Conservation (phyloP, 2,329 filamentous ascomycete genomes). For the Pseudocercospora crystallina region DNA sequence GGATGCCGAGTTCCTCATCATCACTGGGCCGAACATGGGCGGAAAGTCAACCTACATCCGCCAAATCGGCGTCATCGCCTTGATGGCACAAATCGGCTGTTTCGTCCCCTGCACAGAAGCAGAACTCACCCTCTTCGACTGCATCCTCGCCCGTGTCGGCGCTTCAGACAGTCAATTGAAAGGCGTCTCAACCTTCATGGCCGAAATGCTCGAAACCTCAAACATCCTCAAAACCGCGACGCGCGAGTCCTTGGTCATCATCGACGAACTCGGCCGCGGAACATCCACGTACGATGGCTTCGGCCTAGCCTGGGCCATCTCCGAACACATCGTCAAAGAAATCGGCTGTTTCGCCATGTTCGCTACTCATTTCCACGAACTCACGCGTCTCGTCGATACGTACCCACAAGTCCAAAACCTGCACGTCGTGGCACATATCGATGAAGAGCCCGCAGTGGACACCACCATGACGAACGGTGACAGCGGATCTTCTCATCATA, state of each 20-base stretch:
- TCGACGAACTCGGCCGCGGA: conserved; percentile 93
- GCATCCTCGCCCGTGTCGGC: conserved; percentile 91
- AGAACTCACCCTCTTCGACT: conserved; percentile 93
- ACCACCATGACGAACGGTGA: conserved; percentile 34
- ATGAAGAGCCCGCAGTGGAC: conserved; percentile 51
- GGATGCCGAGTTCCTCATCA: conserved; percentile 87
- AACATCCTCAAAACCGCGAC: conserved; percentile 98
- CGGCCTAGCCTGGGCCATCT: conserved; percentile 98
- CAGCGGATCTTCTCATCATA: conserved; percentile 42
- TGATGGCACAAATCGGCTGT: conserved; percentile 96
- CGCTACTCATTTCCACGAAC: conserved; percentile 96
- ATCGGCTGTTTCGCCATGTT: conserved; percentile 94
- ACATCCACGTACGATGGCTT: conserved; percentile 99
- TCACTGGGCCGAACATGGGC: conserved; percentile 98
- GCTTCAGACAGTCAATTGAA: conserved; percentile 96
- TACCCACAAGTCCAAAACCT: conserved; percentile 88
- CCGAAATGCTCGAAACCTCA: conserved; percentile 97
- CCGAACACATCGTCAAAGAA: conserved; percentile 92
- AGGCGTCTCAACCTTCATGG: conserved; percentile 98
- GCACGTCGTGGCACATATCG: conserved; percentile 93
- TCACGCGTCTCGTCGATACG: conserved; percentile 84
- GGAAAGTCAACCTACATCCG: conserved; percentile 98
- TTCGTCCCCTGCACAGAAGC: conserved; percentile 92
- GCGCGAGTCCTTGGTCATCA: conserved; percentile 93
- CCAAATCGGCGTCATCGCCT: conserved; percentile 91